These are phyloP conservation scores for Rubia tinctorum DNA, from an alignment of 305 asterid genomes.

Conservation along the genomic window DNA sequence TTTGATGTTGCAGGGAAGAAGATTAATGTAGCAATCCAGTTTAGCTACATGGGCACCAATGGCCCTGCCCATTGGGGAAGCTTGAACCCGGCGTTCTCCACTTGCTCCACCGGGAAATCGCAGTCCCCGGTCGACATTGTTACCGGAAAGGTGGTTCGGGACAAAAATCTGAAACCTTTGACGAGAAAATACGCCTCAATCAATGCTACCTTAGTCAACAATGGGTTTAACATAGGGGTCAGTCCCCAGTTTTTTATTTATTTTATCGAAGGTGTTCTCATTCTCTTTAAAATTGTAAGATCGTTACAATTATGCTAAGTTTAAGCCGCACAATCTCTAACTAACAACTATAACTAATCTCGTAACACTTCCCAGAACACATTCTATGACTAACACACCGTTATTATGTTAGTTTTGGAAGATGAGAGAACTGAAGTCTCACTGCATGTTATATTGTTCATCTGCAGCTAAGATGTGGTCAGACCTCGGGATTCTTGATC, in stretches of 20 bases:
- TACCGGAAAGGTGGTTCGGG: conserved; percentile 31
- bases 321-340: no score
- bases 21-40: conserved; percentile 28
- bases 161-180: conserved; percentile 59
- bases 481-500: conserved; percentile 41
- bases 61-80: conserved; percentile 82
- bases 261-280: no score
- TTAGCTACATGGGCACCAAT: conserved; percentile 60
- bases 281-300: no score
- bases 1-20: conserved; percentile 23
- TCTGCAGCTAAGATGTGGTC: conserved; percentile 69
- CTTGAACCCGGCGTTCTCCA: conserved; percentile 61
- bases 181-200: conserved; percentile 40
- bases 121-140: conserved; percentile 76
- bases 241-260: no score
- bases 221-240: conserved; percentile 78
- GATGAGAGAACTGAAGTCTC: no score
- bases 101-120: conserved; percentile 55
- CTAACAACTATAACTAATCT: no score
- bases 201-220: conserved; percentile 68
- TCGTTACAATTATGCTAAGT: no score
- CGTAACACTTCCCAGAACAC: no score
- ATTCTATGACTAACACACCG: no score
- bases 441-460: no score
- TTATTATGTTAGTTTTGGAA: no score